Percentiles rank a stretch among this genome's conserved stretches.
Evolutionary conservation across 345 rosid species (phyloP).

Genomic region (Salix koriyanagi): DNA sequence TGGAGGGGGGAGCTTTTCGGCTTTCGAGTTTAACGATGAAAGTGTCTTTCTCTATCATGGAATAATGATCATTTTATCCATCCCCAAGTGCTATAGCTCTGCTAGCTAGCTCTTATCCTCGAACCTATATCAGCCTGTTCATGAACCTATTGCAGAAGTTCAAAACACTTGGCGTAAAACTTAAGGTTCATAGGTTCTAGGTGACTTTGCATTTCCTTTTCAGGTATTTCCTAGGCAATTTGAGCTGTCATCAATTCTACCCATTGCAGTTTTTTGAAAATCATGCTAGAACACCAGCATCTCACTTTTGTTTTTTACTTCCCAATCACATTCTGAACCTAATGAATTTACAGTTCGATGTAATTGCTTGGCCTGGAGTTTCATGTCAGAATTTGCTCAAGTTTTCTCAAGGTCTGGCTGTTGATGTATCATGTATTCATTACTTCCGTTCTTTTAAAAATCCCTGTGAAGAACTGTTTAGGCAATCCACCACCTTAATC

Average conservation of each 20-base stretch:
- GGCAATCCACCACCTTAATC: background rate
- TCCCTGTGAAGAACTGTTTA: background rate
- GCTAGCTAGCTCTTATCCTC: slow-evolving; percentile 6
- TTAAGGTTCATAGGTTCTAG: background rate
- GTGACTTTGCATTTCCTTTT: background rate
- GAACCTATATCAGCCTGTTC: slow-evolving; percentile 3
- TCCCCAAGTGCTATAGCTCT: slow-evolving; percentile 5
- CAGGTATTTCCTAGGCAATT: background rate
- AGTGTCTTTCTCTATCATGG: slow-evolving; percentile 55
- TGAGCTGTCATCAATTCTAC: slow-evolving; percentile 28
- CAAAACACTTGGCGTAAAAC: background rate
- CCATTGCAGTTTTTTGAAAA: background rate
- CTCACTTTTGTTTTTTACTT: background rate
- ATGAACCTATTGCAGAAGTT: background rate
- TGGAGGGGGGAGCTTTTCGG: slow-evolving; percentile 26
- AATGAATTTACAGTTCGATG: background rate
- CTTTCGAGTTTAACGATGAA: slow-evolving; percentile 54
- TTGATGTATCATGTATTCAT: background rate
- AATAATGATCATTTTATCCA: slow-evolving; percentile 26
- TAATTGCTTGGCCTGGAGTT: background rate
- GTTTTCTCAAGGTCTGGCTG: background rate
- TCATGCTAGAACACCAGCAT: background rate
- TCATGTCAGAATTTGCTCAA: background rate
- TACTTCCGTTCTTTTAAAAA: background rate
- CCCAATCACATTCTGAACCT: background rate